phyloP scores from a whole-genome alignment of 352 stramenopile species.

The Pythium biforme region DNA sequence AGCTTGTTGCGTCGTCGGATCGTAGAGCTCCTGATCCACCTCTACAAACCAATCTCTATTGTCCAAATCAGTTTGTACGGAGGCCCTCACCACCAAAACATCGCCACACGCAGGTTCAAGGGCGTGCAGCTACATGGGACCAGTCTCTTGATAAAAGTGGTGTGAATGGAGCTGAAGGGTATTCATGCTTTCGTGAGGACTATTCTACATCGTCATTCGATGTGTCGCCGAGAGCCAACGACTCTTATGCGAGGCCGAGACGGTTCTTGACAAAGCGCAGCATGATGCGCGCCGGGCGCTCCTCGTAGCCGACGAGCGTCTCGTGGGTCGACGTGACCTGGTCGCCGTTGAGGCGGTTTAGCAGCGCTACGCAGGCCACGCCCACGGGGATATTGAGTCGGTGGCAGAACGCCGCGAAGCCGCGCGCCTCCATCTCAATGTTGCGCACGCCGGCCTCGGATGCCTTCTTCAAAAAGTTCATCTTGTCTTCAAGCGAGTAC shows the following conservation, averaged over 20 bases:
- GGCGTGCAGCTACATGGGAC: too few relatives aligned
- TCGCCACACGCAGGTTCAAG: too few relatives aligned
- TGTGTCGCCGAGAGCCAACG: not conserved
- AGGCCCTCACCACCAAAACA: too few relatives aligned
- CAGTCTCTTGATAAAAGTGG: too few relatives aligned
- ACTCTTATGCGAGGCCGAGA: slow-evolving; percentile 22
- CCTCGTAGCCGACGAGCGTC: slow-evolving; percentile 64
- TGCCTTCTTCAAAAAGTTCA: slow-evolving; percentile 59
- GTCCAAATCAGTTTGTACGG: too few relatives aligned
- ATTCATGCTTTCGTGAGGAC: too few relatives aligned
- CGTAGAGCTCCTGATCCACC: too few relatives aligned
- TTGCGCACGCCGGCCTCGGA: slow-evolving; percentile 64
- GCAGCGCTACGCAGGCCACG: slow-evolving; percentile 67
- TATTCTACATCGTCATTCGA: too few relatives aligned
- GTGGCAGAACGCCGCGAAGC: slow-evolving; percentile 75
- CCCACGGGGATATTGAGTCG: slow-evolving; percentile 73
- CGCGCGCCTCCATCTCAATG: slow-evolving; percentile 84
- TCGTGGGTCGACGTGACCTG: slow-evolving; percentile 62
- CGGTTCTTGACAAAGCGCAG: slow-evolving; percentile 77
- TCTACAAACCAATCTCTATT: too few relatives aligned
- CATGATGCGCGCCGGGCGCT: slow-evolving; percentile 54
- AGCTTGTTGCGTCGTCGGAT: too few relatives aligned
- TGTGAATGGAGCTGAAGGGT: too few relatives aligned
- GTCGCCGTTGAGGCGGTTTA: slow-evolving; percentile 78
- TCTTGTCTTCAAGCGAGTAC: slow-evolving; percentile 78